Base-by-base conservation (phyloP, 2,329 filamentous ascomycete species). In the Esteya vermicola region DNA sequence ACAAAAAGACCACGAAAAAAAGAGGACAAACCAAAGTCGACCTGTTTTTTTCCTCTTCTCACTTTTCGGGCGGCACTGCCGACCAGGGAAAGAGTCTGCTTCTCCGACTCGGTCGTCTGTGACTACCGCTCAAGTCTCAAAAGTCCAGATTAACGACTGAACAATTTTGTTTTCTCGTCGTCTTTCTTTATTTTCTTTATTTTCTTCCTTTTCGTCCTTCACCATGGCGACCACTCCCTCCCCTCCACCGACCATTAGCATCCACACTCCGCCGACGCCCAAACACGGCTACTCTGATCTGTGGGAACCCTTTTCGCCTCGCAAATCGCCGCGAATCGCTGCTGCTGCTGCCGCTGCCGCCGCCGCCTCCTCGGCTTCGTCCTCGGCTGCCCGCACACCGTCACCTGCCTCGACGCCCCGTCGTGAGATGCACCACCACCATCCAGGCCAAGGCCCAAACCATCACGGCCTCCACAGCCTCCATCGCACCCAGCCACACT, bases 241-340 rank as follows among this genome's bases (percentile, higher is more conserved):
- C 38, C 75, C 74, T 46, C 64, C 72, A 28, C 57, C 63, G 32
- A n/a, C n/a, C n/a, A n/a, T n/a, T n/a, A 60, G 62, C 47, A 60
- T 81, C 45, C 74, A 65, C 54, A 83, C 78, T 36, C 82, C 82
- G 45, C 71, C 72, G 31, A 77, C 81, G 41, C 82, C 82, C 36
- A 71, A 70, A 43, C 70, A 76, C 52, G 81, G 81, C 28, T 75
- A 67, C 51, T 65, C 68, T 48, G 81, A 88, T 58, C 61, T 66
- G 46, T 86, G 78, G 66, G 72, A 83, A 52, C 81, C 81, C 33
- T 86, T 77, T 54, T 75, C 78, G 44, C 77, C 79, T 40, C 72
- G 80, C 56, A 80, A 81, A 51, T 81, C 77, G 4, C 69, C 71
- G 44, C 72, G 80, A 48, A 68, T 83, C 49, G 73, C 72, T 42